Evolutionary conservation across 2,329 filamentous ascomycete genomes (phyloP).

Genomic region (Trichoderma koningiopsis): DNA sequence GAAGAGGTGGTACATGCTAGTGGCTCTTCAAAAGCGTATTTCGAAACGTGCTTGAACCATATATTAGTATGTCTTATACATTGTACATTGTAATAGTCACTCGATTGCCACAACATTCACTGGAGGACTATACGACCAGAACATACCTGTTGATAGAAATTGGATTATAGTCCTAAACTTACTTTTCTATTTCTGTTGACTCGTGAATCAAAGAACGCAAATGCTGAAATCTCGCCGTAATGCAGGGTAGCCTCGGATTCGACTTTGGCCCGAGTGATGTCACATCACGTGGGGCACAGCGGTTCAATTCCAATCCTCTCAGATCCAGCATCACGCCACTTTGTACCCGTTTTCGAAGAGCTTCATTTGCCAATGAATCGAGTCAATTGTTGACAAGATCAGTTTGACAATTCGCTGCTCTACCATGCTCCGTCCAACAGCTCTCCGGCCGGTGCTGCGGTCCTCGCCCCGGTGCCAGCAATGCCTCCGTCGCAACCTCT

Average conservation of each 20-base stretch:
- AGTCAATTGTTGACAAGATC: not conserved
- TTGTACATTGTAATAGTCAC: not conserved
- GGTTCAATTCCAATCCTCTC: not conserved
- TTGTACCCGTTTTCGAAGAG: not conserved
- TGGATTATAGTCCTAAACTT: not conserved
- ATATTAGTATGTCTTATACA: accelerated
- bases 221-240: not conserved
- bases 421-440: conserved; percentile 37
- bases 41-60: not conserved
- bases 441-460: conserved; percentile 33
- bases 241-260: conserved; percentile 17
- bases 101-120: not conserved
- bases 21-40: not conserved
- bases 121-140: not conserved
- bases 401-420: not conserved
- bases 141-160: accelerated
- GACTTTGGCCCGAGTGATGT: conserved; percentile 18
- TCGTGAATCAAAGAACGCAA: not conserved
- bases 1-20: too few species aligned
- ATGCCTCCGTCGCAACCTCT: conserved; percentile 34
- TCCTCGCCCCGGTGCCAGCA: conserved; percentile 25
- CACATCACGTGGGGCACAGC: conserved; percentile 27
- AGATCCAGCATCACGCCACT: conserved; percentile 19
- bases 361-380: not conserved
- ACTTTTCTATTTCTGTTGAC: not conserved